Percentiles rank a stretch among this genome's conserved stretches.
These are phyloP conservation scores for Suhomyces vadensis DNA, from an alignment of 805 yeast genomes.

Conservation along the genomic window DNA sequence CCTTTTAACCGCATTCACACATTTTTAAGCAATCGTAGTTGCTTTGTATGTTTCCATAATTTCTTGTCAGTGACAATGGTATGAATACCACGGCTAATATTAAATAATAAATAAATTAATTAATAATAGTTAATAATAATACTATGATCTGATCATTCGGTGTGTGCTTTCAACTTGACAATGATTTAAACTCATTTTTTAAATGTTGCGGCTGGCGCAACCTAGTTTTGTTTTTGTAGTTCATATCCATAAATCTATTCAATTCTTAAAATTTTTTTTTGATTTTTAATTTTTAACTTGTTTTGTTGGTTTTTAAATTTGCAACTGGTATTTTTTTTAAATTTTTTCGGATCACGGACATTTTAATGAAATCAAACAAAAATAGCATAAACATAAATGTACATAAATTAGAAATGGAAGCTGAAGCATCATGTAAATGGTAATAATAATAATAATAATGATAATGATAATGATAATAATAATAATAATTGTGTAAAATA, in stretches of 20 bases:
- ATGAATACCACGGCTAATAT: too few species aligned
- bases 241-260: not conserved
- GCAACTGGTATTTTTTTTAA: not conserved
- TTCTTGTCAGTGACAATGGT: not conserved
- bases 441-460: not conserved
- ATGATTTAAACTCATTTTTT: too few species aligned
- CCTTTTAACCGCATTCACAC: too few species aligned
- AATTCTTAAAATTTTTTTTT: not conserved
- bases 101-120: too few species aligned
- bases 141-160: not conserved
- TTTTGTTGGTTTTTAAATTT: not conserved
- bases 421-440: not conserved
- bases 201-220: conserved; percentile 1
- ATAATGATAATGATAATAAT: too few species aligned
- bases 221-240: not conserved
- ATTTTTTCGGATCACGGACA: not conserved
- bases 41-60: not conserved
- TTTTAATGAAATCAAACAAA: conserved; percentile 2
- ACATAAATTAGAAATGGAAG: conserved; percentile 1
- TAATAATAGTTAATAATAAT: not conserved
- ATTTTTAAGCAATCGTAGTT: conserved; percentile 1
- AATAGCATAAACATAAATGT: conserved; percentile 3
- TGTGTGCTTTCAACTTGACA: too few species aligned
- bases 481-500: not conserved
- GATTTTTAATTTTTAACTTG: not conserved